Base-by-base conservation (phyloP, 116 monocot species). In the Papilionanthe hybrid region DNA sequence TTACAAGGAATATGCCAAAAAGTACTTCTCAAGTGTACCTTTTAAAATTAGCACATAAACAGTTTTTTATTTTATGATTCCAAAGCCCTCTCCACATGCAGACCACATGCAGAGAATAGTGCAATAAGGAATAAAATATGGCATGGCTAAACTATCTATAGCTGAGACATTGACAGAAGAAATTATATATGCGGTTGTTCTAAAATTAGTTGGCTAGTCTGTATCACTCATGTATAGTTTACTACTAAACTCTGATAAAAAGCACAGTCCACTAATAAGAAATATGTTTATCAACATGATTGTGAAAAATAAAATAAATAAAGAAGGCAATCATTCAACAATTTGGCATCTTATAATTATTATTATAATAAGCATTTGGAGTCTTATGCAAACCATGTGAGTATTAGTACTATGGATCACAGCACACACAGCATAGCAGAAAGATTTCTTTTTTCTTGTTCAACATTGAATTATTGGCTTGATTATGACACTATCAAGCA, bases 331-430 rank as follows among this genome's bases (percentile, higher is more conserved):
- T 22, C 29, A 28, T 41, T 17, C 17, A 5, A 41, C 29, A 41
- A 18, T 41, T 44, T 20, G 22, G 5, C n/a, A 8, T 73, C 15
- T 20, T 43, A 7, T 29, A 44, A 53, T 53, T 53, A 53, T 22
- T 45, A 42, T 9, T 42, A n/a, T 44, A 43, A 6, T 42, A 22
- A n/a, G 17, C 0, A 10, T 44, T 49, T 49, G 49, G 49, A 75
- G 42, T 75, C 73, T 75, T 27, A 28, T 50, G 75, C 50, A 49
- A 75, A 28, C 75, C 49, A 75, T 50, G 75, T 75, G 75, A 75
- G 75, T 11, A 27, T 49, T 22, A 29, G 75, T 11, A 27, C 27
- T 22, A 28, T n/a, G 73, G 20, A 42, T 20, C 19, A 73, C 69
- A 71, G 32, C 43, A 73, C 69, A 71, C 69, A 30, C 17, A 8